Evolutionary conservation across 2,329 filamentous ascomycete genomes (phyloP).

Genomic region (Alternaria solani): DNA sequence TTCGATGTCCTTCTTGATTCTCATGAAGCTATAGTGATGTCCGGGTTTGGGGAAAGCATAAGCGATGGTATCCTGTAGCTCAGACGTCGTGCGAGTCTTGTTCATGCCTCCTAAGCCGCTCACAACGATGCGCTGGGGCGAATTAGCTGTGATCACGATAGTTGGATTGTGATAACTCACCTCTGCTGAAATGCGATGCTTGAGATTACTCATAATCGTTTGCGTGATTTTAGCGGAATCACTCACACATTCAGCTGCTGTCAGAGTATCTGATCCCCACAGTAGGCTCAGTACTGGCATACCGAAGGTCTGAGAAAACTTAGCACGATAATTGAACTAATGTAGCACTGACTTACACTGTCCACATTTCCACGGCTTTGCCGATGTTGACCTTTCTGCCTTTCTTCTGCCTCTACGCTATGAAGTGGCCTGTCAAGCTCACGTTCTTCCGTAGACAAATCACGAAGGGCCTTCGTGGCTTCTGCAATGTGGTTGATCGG

Average conservation of each 20-base stretch:
- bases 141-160: neutral
- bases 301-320: neutral
- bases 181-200: neutral
- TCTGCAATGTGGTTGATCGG: neutral
- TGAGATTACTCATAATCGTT: slow-evolving; percentile 5
- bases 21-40: neutral
- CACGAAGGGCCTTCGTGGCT: neutral
- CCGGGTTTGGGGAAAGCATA: neutral
- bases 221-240: neutral
- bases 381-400: neutral
- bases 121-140: neutral
- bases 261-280: neutral
- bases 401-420: neutral
- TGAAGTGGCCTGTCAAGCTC: neutral
- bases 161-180: neutral
- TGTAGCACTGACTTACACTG: neutral
- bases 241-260: neutral
- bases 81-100: neutral
- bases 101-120: neutral
- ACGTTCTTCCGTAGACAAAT: slow-evolving; percentile 8
- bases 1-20: slow-evolving; percentile 12
- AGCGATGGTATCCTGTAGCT: neutral
- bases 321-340: neutral
- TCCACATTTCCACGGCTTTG: neutral
- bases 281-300: slow-evolving; percentile 7